phyloP scores from a whole-genome alignment of 208 protist species.

The Angomonas ambiguus region DNA sequence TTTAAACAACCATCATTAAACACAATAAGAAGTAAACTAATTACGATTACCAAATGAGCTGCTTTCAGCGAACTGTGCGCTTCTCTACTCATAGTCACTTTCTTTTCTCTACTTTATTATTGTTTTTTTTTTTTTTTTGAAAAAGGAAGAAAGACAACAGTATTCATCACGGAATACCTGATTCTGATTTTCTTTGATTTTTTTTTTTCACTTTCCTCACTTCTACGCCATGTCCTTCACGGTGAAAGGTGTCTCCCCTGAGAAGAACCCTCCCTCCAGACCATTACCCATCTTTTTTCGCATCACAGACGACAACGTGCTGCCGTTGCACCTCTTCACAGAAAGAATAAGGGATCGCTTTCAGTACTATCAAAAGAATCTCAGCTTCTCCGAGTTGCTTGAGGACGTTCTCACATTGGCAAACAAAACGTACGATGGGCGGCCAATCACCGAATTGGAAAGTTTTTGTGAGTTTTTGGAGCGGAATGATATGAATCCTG shows the following conservation, averaged over 20 bases:
- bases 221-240: too few species aligned
- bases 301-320: neutral
- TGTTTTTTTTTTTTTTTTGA: neutral
- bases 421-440: neutral
- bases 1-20: neutral
- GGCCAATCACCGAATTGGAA: too few species aligned
- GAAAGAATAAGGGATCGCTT: neutral
- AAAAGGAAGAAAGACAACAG: too few species aligned
- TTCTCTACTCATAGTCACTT: neutral
- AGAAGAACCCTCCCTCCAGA: too few species aligned
- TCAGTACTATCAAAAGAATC: neutral
- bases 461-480: too few species aligned
- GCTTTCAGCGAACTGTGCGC: too few species aligned
- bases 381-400: neutral
- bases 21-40: neutral
- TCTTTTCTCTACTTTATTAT: conserved; percentile 1
- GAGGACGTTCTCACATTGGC: neutral
- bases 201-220: too few species aligned
- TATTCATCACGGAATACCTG: too few species aligned
- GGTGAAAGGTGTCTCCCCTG: too few species aligned
- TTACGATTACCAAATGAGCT: neutral
- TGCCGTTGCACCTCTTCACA: neutral
- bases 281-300: too few species aligned
- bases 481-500: too few species aligned
- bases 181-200: too few species aligned